Percentiles rank a stretch among this genome's conserved stretches.
phyloP scores from a whole-genome alignment of 345 rosid species.

The Populus simonii region DNA sequence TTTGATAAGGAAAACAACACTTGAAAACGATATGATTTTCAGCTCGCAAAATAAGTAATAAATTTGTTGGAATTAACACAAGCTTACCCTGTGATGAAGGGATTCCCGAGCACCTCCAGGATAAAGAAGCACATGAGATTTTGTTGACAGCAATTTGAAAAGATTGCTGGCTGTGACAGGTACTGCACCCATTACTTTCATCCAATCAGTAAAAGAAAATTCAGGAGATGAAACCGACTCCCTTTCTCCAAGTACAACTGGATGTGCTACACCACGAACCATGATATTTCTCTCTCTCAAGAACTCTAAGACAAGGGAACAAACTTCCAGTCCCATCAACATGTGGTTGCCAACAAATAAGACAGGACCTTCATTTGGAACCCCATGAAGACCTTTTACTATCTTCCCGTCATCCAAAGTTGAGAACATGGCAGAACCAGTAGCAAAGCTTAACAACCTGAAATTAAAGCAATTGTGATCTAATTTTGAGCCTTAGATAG shows the following conservation, averaged over 20 bases:
- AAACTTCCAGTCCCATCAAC: slow-evolving; percentile 65
- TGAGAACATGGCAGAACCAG: slow-evolving; percentile 57
- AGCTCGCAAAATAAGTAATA: not conserved
- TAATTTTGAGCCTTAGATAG: slow-evolving; percentile 1
- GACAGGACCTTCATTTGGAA: slow-evolving; percentile 83
- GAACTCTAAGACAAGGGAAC: slow-evolving; percentile 51
- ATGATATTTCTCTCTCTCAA: slow-evolving; percentile 56
- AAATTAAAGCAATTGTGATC: slow-evolving; percentile 11
- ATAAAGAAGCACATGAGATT: slow-evolving; percentile 74
- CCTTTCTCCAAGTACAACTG: slow-evolving; percentile 32
- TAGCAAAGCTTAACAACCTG: slow-evolving; percentile 44
- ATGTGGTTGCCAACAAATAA: slow-evolving; percentile 75
- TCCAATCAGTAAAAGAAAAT: slow-evolving; percentile 47
- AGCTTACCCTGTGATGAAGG: slow-evolving; percentile 65
- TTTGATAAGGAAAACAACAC: not conserved
- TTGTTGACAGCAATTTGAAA: slow-evolving; percentile 55
- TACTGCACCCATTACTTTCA: slow-evolving; percentile 65
- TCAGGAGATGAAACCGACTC: slow-evolving; percentile 11
- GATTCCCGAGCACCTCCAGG: slow-evolving; percentile 90
- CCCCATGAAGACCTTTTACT: slow-evolving; percentile 71
- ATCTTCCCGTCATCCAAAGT: slow-evolving; percentile 68
- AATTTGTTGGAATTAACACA: not conserved
- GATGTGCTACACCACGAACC: slow-evolving; percentile 66
- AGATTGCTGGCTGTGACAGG: slow-evolving; percentile 64
- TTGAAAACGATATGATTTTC: not conserved